Evolutionary conservation across 2,329 filamentous ascomycete species (phyloP).

Genomic region (Anisogramma anomala): DNA sequence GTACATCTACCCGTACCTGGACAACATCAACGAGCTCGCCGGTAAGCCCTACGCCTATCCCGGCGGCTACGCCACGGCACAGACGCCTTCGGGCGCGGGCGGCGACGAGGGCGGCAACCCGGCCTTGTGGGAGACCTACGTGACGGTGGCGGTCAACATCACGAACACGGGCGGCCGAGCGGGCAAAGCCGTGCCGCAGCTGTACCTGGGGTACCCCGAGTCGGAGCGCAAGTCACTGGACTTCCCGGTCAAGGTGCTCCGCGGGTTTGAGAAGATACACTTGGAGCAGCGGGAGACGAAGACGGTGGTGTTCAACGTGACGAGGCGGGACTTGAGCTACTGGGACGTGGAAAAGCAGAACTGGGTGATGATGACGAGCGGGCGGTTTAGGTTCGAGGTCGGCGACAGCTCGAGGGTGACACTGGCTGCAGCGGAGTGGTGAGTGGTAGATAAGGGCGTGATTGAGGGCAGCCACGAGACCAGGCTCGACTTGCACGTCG

Average conservation of each 20-base stretch:
- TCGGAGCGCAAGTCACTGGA: constrained; percentile 30
- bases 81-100: constrained; percentile 49
- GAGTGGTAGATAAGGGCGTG: not conserved
- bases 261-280: constrained; percentile 60
- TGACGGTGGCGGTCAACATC: constrained; percentile 38
- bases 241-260: constrained; percentile 56
- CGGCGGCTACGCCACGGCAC: constrained; percentile 39
- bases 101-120: constrained; percentile 59
- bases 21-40: constrained; percentile 33
- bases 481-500: no score
- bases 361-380: constrained; percentile 50
- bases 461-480: not conserved
- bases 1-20: constrained; percentile 64
- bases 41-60: constrained; percentile 37
- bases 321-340: constrained; percentile 58
- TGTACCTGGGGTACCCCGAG: constrained; percentile 34
- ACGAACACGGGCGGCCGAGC: constrained; percentile 38
- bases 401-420: constrained; percentile 25
- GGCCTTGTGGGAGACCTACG: constrained; percentile 47
- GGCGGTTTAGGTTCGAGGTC: constrained; percentile 29
- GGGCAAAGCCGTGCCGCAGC: constrained; percentile 35
- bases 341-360: constrained; percentile 60
- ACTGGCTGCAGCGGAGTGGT: constrained; percentile 11
- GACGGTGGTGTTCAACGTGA: constrained; percentile 47
- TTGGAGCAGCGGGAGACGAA: constrained; percentile 42